Base-by-base conservation (phyloP, 139 green algal species). In the Limnomonas spitsbergensis region DNA sequence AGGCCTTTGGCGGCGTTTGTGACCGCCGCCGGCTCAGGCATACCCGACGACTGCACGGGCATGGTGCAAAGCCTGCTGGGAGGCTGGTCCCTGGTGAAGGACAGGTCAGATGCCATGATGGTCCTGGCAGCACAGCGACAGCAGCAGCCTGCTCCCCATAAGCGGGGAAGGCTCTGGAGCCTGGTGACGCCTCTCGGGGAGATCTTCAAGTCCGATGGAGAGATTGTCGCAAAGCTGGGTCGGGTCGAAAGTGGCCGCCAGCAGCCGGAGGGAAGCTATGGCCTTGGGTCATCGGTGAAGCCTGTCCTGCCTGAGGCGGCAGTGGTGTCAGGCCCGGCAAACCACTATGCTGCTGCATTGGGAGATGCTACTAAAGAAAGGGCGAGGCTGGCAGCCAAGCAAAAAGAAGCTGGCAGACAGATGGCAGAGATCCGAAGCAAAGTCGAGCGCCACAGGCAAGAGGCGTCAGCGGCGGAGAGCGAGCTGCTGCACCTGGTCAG, bases 161-260 rank as follows among this genome's bases (percentile, higher is more conserved):
- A 54, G 42, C 4, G 14, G 56, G 56, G 56, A 37, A 14, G 20
- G 14, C 4, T 32, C 4, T 40, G 9, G 38, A 87, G 53, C 76
- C 61, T 87, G 37, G 77, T 85, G 2, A 78, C 69, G 1, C 39
- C 26, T 1, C 2, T 27, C 47, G 86, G 88, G 0, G 88, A 91
- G 40, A 73, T 92, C 1, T 92, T 94, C 75, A 93, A 92, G 39
- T 81, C 82, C 2, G 86, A 94, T 76, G 90, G 90, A 0, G 90
- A 94, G 82, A 83, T 93, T 26, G 75, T 92, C 27, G 80, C 70
- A 3, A 38, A 75, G 34, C 27, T 67, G 26, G 42, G 34, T 54
- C 14, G 35, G n/a, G n/a, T n/a, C n/a, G n/a, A n/a, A n/a, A n/a
- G 9, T 40, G 26, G 2, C 66, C 32, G 29, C 38, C 31, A 29